A percentile compares a stretch with the other conserved stretches of the same genome.
phyloP scores from a whole-genome alignment of 2,329 filamentous ascomycete species.

The Diaporthe vaccinii region DNA sequence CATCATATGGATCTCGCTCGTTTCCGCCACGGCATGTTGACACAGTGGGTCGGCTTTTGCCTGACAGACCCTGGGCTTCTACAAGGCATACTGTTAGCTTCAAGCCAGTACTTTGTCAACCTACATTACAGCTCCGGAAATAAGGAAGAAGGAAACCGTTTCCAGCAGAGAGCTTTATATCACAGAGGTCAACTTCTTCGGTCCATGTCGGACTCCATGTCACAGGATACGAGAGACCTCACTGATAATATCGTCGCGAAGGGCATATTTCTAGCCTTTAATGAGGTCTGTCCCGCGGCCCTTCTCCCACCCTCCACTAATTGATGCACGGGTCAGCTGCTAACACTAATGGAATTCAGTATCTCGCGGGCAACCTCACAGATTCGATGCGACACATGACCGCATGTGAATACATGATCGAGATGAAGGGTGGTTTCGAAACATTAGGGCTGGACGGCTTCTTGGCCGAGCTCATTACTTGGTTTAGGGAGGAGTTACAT shows the following conservation, averaged over 20 bases:
- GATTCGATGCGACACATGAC: slow-evolving; percentile 14
- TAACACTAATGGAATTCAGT: neutral
- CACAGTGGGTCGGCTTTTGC: slow-evolving; percentile 26
- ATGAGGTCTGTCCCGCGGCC: slow-evolving; percentile 18
- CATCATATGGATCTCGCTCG: slow-evolving; percentile 1
- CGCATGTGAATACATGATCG: slow-evolving; percentile 33
- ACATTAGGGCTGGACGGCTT: slow-evolving; percentile 43
- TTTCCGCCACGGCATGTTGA: slow-evolving; percentile 17
- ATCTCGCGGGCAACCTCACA: slow-evolving; percentile 12
- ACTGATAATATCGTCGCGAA: slow-evolving; percentile 31
- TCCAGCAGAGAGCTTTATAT: slow-evolving; percentile 27
- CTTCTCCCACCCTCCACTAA: no score
- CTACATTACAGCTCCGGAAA: neutral
- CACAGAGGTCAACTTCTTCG: slow-evolving; percentile 30
- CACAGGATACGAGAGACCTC: neutral
- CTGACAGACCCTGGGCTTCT: slow-evolving; percentile 30
- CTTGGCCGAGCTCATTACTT: slow-evolving; percentile 19
- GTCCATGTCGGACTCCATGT: slow-evolving; percentile 20
- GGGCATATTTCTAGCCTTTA: slow-evolving; percentile 25
- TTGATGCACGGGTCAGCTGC: neutral
- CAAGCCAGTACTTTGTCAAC: slow-evolving; percentile 19
- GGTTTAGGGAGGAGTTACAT: slow-evolving; percentile 26
- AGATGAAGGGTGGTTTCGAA: slow-evolving; percentile 8
- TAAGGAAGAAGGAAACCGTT: neutral
- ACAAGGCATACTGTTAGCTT: slow-evolving; percentile 11